Percentiles rank a stretch among this genome's conserved stretches.
phyloP scores from a whole-genome alignment of 2,329 filamentous ascomycete species.

The Stagonosporopsis chrysanthemi region DNA sequence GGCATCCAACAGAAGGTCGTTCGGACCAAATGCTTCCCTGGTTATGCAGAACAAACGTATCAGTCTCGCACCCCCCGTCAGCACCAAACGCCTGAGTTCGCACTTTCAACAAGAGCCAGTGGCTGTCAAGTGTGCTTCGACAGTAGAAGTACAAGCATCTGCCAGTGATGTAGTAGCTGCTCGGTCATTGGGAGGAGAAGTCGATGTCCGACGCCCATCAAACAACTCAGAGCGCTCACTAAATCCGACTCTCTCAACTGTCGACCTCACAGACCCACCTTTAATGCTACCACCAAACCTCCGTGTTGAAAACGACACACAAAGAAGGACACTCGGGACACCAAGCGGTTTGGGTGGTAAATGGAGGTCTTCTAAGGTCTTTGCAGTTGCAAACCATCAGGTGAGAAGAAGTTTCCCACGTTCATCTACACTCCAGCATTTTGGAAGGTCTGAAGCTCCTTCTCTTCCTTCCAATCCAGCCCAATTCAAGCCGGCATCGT shows the following conservation, averaged over 20 bases:
- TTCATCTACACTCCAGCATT: conserved; percentile 39
- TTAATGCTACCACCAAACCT: conserved; percentile 20
- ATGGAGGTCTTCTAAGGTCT: conserved; percentile 31
- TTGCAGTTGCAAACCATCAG: conserved; percentile 35
- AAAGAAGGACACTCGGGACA: conserved; percentile 31
- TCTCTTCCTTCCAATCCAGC: conserved; percentile 38
- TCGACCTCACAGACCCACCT: not conserved
- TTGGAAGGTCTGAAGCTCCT: conserved; percentile 25
- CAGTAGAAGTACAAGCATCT: conserved; percentile 12
- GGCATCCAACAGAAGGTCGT: conserved; percentile 25
- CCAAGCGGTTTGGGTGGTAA: conserved; percentile 30
- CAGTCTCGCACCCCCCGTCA: conserved; percentile 20
- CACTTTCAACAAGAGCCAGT: conserved; percentile 31
- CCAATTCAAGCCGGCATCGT: conserved; percentile 28
- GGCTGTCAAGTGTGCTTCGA: conserved; percentile 25
- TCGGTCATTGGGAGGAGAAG: conserved; percentile 2
- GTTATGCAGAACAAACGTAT: conserved; percentile 27
- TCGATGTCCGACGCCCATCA: conserved; percentile 23
- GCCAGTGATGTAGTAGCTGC: not conserved
- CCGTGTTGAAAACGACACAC: conserved; percentile 27
- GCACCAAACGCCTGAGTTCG: conserved; percentile 29
- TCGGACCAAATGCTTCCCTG: conserved; percentile 18
- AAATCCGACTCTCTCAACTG: conserved; percentile 16
- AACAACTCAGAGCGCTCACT: conserved; percentile 27
- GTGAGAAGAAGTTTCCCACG: conserved; percentile 44